These are phyloP conservation scores for Ustilago cynodontis DNA, from an alignment of 1,284 basidiomycete species.

Conservation along the genomic window DNA sequence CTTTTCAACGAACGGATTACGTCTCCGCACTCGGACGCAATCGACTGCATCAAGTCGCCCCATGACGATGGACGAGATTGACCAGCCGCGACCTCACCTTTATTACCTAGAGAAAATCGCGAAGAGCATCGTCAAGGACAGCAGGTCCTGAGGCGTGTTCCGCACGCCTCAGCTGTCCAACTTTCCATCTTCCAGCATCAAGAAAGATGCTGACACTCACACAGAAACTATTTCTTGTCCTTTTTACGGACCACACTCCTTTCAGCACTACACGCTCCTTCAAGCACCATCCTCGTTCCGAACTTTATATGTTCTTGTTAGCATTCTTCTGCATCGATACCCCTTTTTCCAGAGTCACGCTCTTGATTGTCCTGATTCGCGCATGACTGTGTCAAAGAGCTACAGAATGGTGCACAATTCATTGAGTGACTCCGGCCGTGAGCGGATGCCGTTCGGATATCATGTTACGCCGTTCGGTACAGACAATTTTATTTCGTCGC, in stretches of 20 bases:
- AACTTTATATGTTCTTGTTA: neutral
- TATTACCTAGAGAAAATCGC: slow-evolving; percentile 46
- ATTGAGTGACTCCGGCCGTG: neutral
- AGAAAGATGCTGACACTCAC: neutral
- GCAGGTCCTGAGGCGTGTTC: slow-evolving; percentile 8
- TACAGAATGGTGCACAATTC: neutral
- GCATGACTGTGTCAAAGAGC: neutral
- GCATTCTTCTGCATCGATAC: slow-evolving; percentile 3
- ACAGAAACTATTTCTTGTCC: neutral
- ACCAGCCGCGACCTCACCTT: slow-evolving; percentile 45
- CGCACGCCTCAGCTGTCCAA: neutral
- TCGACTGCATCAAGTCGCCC: slow-evolving; percentile 25
- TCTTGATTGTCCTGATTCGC: neutral
- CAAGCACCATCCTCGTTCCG: neutral
- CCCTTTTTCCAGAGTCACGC: neutral
- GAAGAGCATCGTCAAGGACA: slow-evolving; percentile 39
- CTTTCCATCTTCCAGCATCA: too few species aligned
- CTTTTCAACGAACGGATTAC: slow-evolving; percentile 13
- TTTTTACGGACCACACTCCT: neutral
- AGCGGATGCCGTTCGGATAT: neutral
- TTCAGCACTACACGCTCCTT: neutral
- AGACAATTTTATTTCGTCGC: neutral
- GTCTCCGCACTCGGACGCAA: slow-evolving; percentile 13
- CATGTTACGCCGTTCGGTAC: neutral
- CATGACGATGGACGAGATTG: slow-evolving; percentile 47